Base-by-base conservation (phyloP, 2,329 filamentous ascomycete genomes). In the Ophiosphaerella korrae region DNA sequence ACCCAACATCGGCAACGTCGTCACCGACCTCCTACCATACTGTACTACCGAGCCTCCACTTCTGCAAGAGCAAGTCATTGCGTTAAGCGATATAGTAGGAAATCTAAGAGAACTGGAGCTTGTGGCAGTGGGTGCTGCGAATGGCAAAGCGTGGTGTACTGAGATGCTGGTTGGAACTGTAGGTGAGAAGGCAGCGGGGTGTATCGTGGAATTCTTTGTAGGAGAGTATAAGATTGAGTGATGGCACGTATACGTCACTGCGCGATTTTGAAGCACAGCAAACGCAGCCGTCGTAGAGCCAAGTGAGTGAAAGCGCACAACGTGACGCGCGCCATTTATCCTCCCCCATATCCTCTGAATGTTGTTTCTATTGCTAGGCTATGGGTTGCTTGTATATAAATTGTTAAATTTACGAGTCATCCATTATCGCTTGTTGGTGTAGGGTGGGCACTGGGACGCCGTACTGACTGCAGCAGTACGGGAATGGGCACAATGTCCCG, bases 41-140 rank as follows among this genome's bases (percentile, higher is more conserved):
- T 74, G 72, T 43, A 68, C 69, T 1, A 57, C 44, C 2, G 56
- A 55, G 3, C 45, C 43, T 2, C 61, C 54, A 2, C 51, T 73
- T 26, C 57, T 32, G 31, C 44, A 64, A 33, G 53, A 57, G 13
- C 66, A 70, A 53, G 57, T 69, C 36, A 63, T 72, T 16, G 56
- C 46, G 2, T 42, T 74, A 32, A 74, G 65, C 29, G 72, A 74
- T 33, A 47, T 71, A 3, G 70, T 59, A 6, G 68, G 66, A 0
- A 71, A 60, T 38, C 44, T 74, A 34, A 58, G 48, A 24, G 72
- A 74, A 43, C 47, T 74, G n/a, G 64, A 63, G 7, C 33, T 68
- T 5, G 50, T 71, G 14, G 64, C 67, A 2, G 48, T 72, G 35
- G 29, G 53, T 3, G 66, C 66, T 16, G 41, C 45, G 8, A 46